Evolutionary conservation across 371 early-diverging fungal species (phyloP).

Genomic region (Mucor racemosus): DNA sequence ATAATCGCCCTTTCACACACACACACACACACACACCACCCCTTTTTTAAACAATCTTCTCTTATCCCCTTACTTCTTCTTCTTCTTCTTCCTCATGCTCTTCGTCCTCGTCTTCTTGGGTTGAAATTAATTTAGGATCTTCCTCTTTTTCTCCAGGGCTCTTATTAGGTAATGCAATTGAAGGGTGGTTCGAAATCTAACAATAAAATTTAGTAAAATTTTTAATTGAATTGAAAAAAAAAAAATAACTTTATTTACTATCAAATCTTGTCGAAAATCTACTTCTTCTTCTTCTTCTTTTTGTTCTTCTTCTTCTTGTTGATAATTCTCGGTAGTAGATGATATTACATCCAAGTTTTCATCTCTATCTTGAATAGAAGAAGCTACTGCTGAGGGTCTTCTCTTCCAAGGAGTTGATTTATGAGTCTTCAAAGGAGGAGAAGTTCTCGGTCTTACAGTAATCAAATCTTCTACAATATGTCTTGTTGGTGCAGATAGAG

Average conservation of each 20-base stretch:
- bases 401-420: constrained; percentile 37
- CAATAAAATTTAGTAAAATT: background rate
- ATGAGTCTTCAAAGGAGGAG: constrained; percentile 17
- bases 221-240: background rate
- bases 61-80: background rate
- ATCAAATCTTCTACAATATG: constrained; percentile 4
- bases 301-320: background rate
- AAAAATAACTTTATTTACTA: background rate
- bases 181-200: background rate
- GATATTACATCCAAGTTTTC: background rate
- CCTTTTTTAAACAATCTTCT: background rate
- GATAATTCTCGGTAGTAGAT: background rate
- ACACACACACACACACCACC: background rate
- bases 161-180: background rate
- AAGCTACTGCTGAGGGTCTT: constrained; percentile 30
- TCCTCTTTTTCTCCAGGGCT: constrained; percentile 8
- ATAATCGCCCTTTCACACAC: background rate
- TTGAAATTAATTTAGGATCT: constrained; percentile 3
- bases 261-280: background rate
- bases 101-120: constrained; percentile 3
- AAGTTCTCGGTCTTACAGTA: constrained; percentile 22
- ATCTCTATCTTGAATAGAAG: constrained; percentile 16
- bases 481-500: constrained; percentile 32
- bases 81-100: constrained; percentile 5
- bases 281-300: background rate